A percentile compares a stretch with the other conserved stretches of the same genome.
These are phyloP conservation scores for Saccharomycopsis sp. DNA, from an alignment of 805 yeast species.

Conservation along the genomic window DNA sequence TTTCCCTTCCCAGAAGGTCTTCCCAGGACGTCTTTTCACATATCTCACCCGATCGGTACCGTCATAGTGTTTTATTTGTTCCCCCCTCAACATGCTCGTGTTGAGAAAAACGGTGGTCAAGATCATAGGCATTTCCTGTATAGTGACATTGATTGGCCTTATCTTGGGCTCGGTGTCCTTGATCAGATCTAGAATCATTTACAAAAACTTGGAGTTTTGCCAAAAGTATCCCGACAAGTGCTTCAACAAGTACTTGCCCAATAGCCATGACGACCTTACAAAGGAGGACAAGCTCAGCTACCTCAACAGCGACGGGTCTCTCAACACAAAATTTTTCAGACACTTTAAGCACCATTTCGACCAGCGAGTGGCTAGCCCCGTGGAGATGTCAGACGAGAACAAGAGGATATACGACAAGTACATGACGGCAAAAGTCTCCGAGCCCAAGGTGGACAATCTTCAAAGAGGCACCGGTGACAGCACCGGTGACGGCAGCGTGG, in stretches of 20 bases:
- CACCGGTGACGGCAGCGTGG: too few species aligned
- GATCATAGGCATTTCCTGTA: background rate
- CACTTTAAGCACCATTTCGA: slow-evolving; percentile 8
- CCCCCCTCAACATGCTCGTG: background rate
- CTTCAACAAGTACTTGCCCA: slow-evolving; percentile 5
- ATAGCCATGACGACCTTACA: background rate
- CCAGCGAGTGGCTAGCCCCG: slow-evolving; percentile 5
- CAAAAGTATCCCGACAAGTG: slow-evolving; percentile 4
- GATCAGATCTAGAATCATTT: too few species aligned
- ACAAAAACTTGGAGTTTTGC: slow-evolving; percentile 1
- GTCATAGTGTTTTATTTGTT: too few species aligned
- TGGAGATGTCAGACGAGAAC: slow-evolving; percentile 25
- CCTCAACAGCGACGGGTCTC: slow-evolving; percentile 1
- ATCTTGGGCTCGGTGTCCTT: background rate
- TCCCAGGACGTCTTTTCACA: too few species aligned
- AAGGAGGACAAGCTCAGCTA: background rate
- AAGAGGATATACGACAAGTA: slow-evolving; percentile 31
- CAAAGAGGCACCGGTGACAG: slow-evolving; percentile 20
- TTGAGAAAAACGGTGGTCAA: background rate
- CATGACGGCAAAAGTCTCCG: slow-evolving; percentile 31
- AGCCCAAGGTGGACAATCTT: slow-evolving; percentile 38
- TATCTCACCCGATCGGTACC: too few species aligned
- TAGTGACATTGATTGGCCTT: background rate
- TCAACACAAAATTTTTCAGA: slow-evolving; percentile 10
- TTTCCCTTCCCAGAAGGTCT: too few species aligned